A percentile compares a stretch with the other conserved stretches of the same genome.
Conservation (phyloP, 495 filamentous ascomycete genomes). For the Lophiotrema nucula region DNA sequence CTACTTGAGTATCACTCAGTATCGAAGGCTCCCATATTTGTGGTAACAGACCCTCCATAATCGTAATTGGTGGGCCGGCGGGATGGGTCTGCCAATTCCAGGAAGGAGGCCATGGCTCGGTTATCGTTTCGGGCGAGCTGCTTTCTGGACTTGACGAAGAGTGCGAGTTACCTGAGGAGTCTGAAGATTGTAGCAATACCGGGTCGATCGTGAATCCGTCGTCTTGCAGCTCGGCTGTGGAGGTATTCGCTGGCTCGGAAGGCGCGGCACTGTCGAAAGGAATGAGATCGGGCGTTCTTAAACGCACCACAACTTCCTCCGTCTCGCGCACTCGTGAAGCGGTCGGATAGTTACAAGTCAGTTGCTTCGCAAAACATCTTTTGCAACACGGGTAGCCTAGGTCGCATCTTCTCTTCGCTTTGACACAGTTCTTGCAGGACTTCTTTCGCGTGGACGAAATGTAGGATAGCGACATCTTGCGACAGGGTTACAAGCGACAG, state of each 20-base stretch:
- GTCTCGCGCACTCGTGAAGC: constrained; percentile 13
- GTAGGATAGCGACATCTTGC: constrained; percentile 27
- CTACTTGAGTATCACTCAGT: constrained; percentile 5
- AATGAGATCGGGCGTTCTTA: constrained; percentile 17
- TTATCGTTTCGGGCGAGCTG: neutral
- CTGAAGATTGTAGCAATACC: neutral
- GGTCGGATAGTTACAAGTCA: constrained; percentile 20
- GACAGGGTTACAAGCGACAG: too few relatives aligned
- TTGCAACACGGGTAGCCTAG: constrained; percentile 28
- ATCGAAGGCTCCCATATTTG: constrained; percentile 21
- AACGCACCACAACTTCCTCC: constrained; percentile 24
- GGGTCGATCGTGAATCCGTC: constrained; percentile 20
- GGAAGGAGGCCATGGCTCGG: neutral
- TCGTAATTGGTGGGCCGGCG: too few relatives aligned
- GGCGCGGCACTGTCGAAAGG: neutral
- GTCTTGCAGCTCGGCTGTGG: neutral
- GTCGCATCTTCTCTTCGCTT: constrained; percentile 50
- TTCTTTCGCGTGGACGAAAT: constrained; percentile 31
- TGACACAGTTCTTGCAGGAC: constrained; percentile 28
- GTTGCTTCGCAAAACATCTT: constrained; percentile 19
- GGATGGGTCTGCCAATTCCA: neutral
- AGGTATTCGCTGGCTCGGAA: neutral
- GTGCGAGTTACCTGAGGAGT: too few relatives aligned
- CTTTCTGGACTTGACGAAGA: constrained; percentile 14
- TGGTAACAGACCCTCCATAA: constrained; percentile 5